Evolutionary conservation across 371 early-diverging fungal genomes (phyloP).

Genomic region (Circinella minor): DNA sequence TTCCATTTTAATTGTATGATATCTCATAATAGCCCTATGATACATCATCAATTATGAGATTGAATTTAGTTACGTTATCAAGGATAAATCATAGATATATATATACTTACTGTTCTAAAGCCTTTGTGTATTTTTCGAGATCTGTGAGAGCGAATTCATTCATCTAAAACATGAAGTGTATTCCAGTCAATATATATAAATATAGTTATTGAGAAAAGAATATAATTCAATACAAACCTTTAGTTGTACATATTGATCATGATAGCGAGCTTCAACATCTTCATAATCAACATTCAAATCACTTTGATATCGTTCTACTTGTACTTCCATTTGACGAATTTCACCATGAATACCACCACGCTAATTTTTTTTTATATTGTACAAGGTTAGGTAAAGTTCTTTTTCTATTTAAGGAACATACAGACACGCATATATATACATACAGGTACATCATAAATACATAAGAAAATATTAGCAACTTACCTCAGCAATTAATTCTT

Average conservation of each 20-base stretch:
- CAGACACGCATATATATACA: too few species aligned
- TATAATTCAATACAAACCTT: constrained; percentile 39
- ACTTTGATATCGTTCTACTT: constrained; percentile 55
- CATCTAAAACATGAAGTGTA: constrained; percentile 40
- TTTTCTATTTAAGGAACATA: too few species aligned
- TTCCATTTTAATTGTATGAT: constrained; percentile 96
- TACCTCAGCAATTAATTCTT: constrained; percentile 61
- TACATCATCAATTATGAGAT: neutral
- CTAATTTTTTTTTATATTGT: constrained; percentile 26
- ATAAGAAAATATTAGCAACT: neutral
- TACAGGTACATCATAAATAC: too few species aligned
- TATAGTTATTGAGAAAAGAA: too few species aligned
- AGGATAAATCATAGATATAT: too few species aligned
- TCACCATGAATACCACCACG: constrained; percentile 84
- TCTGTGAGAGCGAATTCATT: constrained; percentile 81
- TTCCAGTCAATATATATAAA: neutral
- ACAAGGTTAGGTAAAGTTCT: neutral
- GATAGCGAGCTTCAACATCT: constrained; percentile 74
- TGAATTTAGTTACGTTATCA: too few species aligned
- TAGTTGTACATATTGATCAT: constrained; percentile 67
- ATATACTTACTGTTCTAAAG: constrained; percentile 77
- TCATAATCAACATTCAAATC: constrained; percentile 82
- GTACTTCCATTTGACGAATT: constrained; percentile 82
- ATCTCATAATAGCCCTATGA: constrained; percentile 90
- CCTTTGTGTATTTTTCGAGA: constrained; percentile 85